Evolutionary conservation across 257 asterid species (phyloP).

Genomic region (Galeopsis tetrahit): DNA sequence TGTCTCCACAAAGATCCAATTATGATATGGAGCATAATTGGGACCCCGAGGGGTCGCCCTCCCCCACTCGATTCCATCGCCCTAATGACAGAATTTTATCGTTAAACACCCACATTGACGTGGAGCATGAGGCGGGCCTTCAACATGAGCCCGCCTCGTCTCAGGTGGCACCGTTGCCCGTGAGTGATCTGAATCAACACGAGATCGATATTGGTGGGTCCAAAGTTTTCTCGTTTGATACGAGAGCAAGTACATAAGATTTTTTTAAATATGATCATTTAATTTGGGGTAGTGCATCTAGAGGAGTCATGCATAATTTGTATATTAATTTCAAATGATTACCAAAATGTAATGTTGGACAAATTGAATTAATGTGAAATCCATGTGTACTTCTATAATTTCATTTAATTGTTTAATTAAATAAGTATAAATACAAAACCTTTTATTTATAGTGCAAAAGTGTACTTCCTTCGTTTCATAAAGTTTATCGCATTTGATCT

Average conservation of each 20-base stretch:
- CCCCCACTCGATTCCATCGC: conserved; percentile 46
- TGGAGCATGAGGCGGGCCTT: conserved; percentile 28
- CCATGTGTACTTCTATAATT: too few species aligned
- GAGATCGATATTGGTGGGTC: conserved; percentile 34
- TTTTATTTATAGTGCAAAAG: too few species aligned
- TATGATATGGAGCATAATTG: conserved; percentile 39
- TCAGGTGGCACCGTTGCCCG: conserved; percentile 46
- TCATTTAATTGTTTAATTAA: too few species aligned
- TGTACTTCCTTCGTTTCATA: too few species aligned
- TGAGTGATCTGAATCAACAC: conserved; percentile 13
- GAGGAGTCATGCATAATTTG: not conserved
- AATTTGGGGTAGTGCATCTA: not conserved
- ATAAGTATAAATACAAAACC: too few species aligned
- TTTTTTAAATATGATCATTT: not conserved
- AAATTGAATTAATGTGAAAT: not conserved
- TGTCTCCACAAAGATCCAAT: conserved; percentile 37
- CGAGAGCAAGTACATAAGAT: conserved; percentile 3
- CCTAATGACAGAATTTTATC: conserved; percentile 18
- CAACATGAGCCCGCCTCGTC: conserved; percentile 34
- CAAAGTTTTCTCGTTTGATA: conserved; percentile 55
- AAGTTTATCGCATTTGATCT: too few species aligned
- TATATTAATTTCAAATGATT: not conserved
- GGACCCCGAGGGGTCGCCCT: conserved; percentile 49
- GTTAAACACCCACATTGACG: conserved; percentile 30
- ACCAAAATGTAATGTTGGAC: conserved; percentile 21